phyloP scores from a whole-genome alignment of 2,329 filamentous ascomycete species.

The Dactylellina cionopaga region DNA sequence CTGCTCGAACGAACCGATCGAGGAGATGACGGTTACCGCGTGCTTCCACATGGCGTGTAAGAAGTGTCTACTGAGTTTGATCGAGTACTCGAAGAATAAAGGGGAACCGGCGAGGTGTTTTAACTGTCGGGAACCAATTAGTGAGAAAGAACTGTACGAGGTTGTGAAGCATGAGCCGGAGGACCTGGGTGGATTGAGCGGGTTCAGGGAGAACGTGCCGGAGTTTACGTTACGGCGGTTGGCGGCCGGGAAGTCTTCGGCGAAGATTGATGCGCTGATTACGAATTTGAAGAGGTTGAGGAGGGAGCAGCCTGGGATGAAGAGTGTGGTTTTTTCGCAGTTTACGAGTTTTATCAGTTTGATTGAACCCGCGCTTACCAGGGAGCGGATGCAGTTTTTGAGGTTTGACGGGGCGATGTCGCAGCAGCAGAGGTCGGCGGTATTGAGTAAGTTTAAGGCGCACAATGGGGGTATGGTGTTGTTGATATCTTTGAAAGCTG shows the following conservation, averaged over 20 bases:
- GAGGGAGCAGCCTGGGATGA: slow-evolving; percentile 73
- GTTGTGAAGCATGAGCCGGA: slow-evolving; percentile 81
- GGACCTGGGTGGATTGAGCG: slow-evolving; percentile 44
- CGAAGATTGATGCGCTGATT: slow-evolving; percentile 85
- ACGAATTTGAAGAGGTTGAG: slow-evolving; percentile 76
- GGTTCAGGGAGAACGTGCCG: slow-evolving; percentile 61
- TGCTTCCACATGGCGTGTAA: slow-evolving; percentile 99
- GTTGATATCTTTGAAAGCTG: slow-evolving; percentile 84
- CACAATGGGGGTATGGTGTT: slow-evolving; percentile 75
- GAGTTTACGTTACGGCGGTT: slow-evolving; percentile 68
- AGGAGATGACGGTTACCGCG: slow-evolving; percentile 89
- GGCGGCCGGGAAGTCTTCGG: slow-evolving; percentile 76
- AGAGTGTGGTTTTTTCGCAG: slow-evolving; percentile 94
- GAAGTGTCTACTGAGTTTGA: slow-evolving; percentile 87
- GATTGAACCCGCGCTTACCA: slow-evolving; percentile 79
- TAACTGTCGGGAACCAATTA: slow-evolving; percentile 86
- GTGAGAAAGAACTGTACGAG: slow-evolving; percentile 86
- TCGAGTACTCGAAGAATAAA: slow-evolving; percentile 71
- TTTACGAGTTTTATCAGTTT: slow-evolving; percentile 96
- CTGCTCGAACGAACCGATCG: slow-evolving; percentile 94
- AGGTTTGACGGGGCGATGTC: slow-evolving; percentile 90
- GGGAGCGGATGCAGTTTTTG: slow-evolving; percentile 74
- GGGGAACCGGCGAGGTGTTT: slow-evolving; percentile 82
- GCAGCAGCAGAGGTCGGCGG: slow-evolving; percentile 82
- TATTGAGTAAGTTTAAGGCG: slow-evolving; percentile 77